Evolutionary conservation across 306 rosid species (phyloP).

Genomic region (Vigna angularis): DNA sequence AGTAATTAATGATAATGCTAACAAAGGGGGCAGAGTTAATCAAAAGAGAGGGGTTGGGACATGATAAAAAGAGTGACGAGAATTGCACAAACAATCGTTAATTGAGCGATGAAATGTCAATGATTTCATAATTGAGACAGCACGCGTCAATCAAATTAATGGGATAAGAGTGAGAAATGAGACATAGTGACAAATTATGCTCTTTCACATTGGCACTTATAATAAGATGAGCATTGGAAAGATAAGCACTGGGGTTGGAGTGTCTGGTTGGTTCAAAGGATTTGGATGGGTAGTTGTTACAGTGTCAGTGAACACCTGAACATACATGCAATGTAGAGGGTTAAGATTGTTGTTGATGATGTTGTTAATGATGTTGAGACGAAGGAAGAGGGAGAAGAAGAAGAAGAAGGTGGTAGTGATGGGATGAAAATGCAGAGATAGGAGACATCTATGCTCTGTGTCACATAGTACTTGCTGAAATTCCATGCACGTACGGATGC

Average conservation of each 20-base stretch:
- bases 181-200: conserved; percentile 36
- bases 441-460: conserved; percentile 33
- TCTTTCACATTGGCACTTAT: neutral
- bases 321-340: neutral
- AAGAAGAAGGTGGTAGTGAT: neutral
- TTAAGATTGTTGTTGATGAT: no score
- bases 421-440: conserved; percentile 16
- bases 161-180: conserved; percentile 25
- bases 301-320: conserved; percentile 34
- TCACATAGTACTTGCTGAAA: conserved; percentile 41
- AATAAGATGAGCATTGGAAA: neutral
- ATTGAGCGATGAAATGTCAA: conserved; percentile 27
- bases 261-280: conserved; percentile 36
- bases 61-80: neutral
- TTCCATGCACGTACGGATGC: conserved; percentile 43
- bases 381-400: neutral
- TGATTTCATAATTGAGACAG: conserved; percentile 21
- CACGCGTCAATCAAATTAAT: conserved; percentile 20
- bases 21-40: neutral
- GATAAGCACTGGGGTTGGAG: neutral
- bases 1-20: no score
- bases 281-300: conserved; percentile 15
- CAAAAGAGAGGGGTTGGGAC: neutral
- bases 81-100: neutral
- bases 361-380: no score